Evolutionary conservation across 305 asterid genomes (phyloP).

Genomic region (Ruellia speciosa): DNA sequence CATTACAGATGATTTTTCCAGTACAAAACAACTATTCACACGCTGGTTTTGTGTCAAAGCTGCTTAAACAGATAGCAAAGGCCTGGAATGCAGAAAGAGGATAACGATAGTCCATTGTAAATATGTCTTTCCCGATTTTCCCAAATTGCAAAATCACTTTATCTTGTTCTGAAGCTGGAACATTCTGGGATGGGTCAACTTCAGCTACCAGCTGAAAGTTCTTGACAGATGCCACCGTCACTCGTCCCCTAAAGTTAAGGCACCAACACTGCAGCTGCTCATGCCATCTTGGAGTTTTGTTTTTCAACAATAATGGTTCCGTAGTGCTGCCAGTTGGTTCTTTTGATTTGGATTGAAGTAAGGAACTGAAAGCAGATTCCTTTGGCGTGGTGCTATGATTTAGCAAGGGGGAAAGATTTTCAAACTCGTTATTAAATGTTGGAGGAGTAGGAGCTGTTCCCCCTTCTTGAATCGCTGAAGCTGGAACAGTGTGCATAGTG

Average conservation of each 20-base stretch:
- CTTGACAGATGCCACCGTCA: slow-evolving; percentile 78
- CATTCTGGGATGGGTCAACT: slow-evolving; percentile 30
- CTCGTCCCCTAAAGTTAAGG: slow-evolving; percentile 66
- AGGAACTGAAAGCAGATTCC: slow-evolving; percentile 9
- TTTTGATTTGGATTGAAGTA: slow-evolving; percentile 13
- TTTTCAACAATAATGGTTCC: slow-evolving; percentile 42
- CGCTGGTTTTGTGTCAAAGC: slow-evolving; percentile 73
- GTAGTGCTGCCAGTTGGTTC: slow-evolving; percentile 20
- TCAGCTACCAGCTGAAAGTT: slow-evolving; percentile 66
- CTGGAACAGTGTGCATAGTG: slow-evolving; percentile 44
- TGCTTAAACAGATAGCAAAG: slow-evolving; percentile 67
- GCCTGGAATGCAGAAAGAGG: slow-evolving; percentile 78
- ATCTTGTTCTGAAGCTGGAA: slow-evolving; percentile 46
- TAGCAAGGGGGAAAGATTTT: slow-evolving; percentile 23
- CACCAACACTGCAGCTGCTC: slow-evolving; percentile 81
- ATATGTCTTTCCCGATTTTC: slow-evolving; percentile 64
- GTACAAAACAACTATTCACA: slow-evolving; percentile 35
- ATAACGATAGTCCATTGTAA: slow-evolving; percentile 64
- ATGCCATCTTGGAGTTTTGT: slow-evolving; percentile 68
- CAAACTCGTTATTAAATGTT: slow-evolving; percentile 22
- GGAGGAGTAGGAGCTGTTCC: slow-evolving; percentile 43
- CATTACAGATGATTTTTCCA: not conserved
- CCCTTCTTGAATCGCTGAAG: slow-evolving; percentile 35
- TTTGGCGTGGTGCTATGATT: slow-evolving; percentile 15
- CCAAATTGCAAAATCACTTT: slow-evolving; percentile 63